Base-by-base conservation (phyloP, 805 yeast genomes). In the Zygosaccharomyces bisporus region DNA sequence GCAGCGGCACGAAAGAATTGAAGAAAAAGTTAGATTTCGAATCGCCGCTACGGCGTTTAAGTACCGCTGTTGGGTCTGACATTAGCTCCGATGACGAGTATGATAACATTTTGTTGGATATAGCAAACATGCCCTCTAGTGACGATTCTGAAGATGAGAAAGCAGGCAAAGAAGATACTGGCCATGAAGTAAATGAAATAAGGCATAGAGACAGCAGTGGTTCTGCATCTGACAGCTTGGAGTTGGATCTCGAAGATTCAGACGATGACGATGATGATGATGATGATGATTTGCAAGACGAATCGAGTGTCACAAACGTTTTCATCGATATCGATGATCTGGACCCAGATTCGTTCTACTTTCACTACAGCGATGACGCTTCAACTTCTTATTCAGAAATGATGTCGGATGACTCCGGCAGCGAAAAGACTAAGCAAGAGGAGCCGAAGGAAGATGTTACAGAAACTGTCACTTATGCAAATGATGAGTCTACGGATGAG, bases 401-500 rank as follows among this genome's bases (percentile, higher is more conserved):
- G 89, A 81, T 58, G 90, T 84, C 46, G 6, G 51, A 49, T 12
- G 45, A 43, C 19, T 42, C 39, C n/a, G 46, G 39, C 31, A 31
- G 27, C 31, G 33, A 43, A 7, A 33, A 41, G 14, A 14, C 37
- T 6, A 41, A 41, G 19, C 31, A 40, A 14, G 43, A 39, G 6
- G 43, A 46, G 25, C 53, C 42, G 17, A 43, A 51, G 40, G 50
- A 51, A 19, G 73, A 69, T 23, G 64, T 60, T 16, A 34, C 54
- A 16, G 67, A 66, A 33, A 57, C 66, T 9, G 64, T 65, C 4
- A 53, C 54, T 8, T 70, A 61, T 50, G 77, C 76, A 44, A 83
- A 85, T 53, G 95, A 93, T 34, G 96, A 90, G 55, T 86, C 95
- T 12, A 93, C 99, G 0, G 99, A 91, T 63, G 96, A 88, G 50